Conservation (phyloP, 2,329 filamentous ascomycete species). For the Scopulariopsis brevicaulis region DNA sequence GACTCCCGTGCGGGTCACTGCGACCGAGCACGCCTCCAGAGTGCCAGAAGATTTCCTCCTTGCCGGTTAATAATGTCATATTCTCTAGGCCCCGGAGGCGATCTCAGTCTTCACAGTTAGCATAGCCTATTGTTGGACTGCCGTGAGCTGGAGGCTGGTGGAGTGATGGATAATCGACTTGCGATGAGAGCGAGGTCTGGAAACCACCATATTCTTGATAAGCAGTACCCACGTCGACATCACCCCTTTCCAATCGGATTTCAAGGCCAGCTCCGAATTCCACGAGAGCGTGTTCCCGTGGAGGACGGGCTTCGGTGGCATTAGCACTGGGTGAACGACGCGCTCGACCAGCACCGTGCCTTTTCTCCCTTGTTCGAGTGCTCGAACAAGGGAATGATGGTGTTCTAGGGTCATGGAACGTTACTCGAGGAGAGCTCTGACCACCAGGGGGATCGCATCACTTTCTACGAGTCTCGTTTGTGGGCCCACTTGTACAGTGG, state of each 20-base stretch:
- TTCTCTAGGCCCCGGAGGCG: too few relatives aligned
- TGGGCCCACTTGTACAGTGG: too few relatives aligned
- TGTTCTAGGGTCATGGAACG: constrained; percentile 21
- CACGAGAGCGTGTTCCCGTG: constrained; percentile 23
- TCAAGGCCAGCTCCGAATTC: constrained; percentile 22
- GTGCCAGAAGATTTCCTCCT: too few relatives aligned
- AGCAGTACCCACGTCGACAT: constrained; percentile 24
- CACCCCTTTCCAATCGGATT: constrained; percentile 24
- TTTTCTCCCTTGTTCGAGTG: constrained; percentile 18
- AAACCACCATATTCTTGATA: constrained; percentile 22
- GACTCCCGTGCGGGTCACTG: too few relatives aligned
- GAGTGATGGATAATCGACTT: too few relatives aligned
- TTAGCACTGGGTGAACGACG: not conserved
- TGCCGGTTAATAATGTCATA: too few relatives aligned
- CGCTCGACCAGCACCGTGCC: not conserved
- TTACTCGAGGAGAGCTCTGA: constrained; percentile 18
- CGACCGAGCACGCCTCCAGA: too few relatives aligned
- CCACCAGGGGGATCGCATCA: constrained; percentile 17
- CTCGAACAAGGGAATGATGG: constrained; percentile 12
- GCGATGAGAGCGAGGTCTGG: constrained; percentile 19
- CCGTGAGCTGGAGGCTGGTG: too few relatives aligned
- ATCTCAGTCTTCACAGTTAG: too few relatives aligned
- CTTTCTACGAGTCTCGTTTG: too few relatives aligned
- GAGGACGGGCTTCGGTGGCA: constrained; percentile 19
- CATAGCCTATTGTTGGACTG: too few relatives aligned